A percentile compares a stretch with the other conserved stretches of the same genome.
phyloP scores from a whole-genome alignment of 2,329 filamentous ascomycete species.

The Hypoxylon sp. region DNA sequence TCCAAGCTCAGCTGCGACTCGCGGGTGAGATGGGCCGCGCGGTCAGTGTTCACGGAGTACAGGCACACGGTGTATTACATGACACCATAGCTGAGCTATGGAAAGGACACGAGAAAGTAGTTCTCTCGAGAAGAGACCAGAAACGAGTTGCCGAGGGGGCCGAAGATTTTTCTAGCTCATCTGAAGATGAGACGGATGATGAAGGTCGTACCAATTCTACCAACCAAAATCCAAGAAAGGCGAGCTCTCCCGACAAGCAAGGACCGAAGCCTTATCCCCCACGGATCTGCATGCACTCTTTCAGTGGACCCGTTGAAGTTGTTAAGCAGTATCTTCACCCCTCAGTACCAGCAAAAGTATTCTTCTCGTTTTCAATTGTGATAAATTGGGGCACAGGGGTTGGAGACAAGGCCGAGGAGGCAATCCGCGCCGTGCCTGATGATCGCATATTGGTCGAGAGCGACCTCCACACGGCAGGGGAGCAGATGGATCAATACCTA shows the following conservation, averaged over 20 bases:
- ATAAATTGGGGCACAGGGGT: slow-evolving; percentile 79
- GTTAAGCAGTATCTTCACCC: slow-evolving; percentile 84
- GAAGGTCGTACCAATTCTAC: slow-evolving; percentile 45
- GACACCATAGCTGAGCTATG: slow-evolving; percentile 76
- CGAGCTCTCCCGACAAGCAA: slow-evolving; percentile 24
- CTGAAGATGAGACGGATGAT: slow-evolving; percentile 58
- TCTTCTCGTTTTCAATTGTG: slow-evolving; percentile 87
- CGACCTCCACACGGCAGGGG: slow-evolving; percentile 87
- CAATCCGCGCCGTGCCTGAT: slow-evolving; percentile 81
- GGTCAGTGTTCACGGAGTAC: slow-evolving; percentile 81
- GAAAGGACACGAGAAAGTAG: slow-evolving; percentile 77
- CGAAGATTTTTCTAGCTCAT: slow-evolving; percentile 62
- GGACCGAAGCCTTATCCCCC: slow-evolving; percentile 80
- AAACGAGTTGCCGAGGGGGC: slow-evolving; percentile 64
- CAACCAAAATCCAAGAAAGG: slow-evolving; percentile 34
- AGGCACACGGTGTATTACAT: slow-evolving; percentile 80
- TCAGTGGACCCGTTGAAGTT: slow-evolving; percentile 82
- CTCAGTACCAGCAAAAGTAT: slow-evolving; percentile 81
- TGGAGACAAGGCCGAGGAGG: slow-evolving; percentile 70
- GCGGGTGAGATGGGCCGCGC: slow-evolving; percentile 77
- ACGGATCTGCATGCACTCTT: slow-evolving; percentile 93
- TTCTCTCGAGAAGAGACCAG: slow-evolving; percentile 72
- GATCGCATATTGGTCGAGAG: slow-evolving; percentile 89
- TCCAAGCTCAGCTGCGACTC: slow-evolving; percentile 78
- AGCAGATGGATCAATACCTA: slow-evolving; percentile 82